Percentiles rank a stretch among this genome's conserved stretches.
phyloP scores from a whole-genome alignment of 495 filamentous ascomycete genomes.

The Neurospora sp. region DNA sequence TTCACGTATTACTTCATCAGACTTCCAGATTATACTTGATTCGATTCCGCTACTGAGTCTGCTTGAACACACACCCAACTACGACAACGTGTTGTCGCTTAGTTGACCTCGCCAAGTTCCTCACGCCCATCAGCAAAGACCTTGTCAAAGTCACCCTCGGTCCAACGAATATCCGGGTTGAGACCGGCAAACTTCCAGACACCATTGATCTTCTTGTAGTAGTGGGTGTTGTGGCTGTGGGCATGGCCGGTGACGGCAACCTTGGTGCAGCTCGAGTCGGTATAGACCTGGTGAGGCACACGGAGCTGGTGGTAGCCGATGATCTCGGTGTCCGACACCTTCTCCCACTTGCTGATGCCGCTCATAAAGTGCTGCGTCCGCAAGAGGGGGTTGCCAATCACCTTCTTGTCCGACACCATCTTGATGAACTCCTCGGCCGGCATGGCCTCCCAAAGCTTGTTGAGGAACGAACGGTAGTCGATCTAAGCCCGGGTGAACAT shows the following conservation, averaged over 20 bases:
- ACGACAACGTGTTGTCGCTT: constrained; percentile 8
- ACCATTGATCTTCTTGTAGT: constrained; percentile 63
- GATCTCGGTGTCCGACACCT: constrained; percentile 54
- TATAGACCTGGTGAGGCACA: constrained; percentile 60
- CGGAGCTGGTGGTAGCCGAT: constrained; percentile 69
- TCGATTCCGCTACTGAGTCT: background rate
- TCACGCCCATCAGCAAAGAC: constrained; percentile 38
- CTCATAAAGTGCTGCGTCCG: constrained; percentile 74
- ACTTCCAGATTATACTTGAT: background rate
- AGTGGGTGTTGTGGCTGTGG: constrained; percentile 61
- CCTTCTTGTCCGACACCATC: constrained; percentile 55
- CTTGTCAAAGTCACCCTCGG: constrained; percentile 57
- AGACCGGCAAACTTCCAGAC: constrained; percentile 79
- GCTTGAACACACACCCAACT: constrained; percentile 4
- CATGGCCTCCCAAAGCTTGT: constrained; percentile 64
- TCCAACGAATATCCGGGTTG: constrained; percentile 59
- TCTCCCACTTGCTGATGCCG: constrained; percentile 58
- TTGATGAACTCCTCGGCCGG: constrained; percentile 58
- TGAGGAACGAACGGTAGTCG: constrained; percentile 67
- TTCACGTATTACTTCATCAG: background rate
- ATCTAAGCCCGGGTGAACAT: constrained; percentile 27
- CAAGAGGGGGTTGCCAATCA: constrained; percentile 61
- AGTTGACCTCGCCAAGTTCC: constrained; percentile 22
- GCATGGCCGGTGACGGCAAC: constrained; percentile 56
- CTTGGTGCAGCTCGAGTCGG: constrained; percentile 35